Base-by-base conservation (phyloP, 2,329 filamentous ascomycete species). In the Eutypa lata region DNA sequence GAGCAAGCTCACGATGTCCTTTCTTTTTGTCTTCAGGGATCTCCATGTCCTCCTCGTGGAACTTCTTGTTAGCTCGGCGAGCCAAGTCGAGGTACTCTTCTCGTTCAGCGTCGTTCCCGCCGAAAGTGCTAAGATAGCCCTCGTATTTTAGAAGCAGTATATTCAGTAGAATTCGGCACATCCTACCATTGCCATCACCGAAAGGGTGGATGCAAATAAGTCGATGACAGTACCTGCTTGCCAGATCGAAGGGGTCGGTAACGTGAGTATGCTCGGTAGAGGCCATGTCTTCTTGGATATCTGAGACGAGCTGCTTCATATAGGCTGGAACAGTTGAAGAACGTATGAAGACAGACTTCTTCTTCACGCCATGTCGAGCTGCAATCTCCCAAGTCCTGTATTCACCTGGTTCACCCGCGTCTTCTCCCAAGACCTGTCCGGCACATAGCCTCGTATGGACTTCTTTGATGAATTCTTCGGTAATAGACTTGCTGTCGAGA, bases 171-270 rank as follows among this genome's bases (percentile, higher is more conserved):
- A 75, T 60, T 0, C 70, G 63, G 37, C 69, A 72, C 55, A 67
- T 63, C 2, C 71, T 54, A 0, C 71, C 71, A 26, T 75, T 76
- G 0, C 71, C 71, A 24, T 74, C 71, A 11, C 62, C 60, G 22
- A 75, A 75, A 0, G 70, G 73, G 10, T 75, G 70, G 2, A 74
- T 73, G 7, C 62, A 61, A 11, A 73, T 65, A 28, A 74, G 69
- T 2, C 57, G 46, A 14, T 71, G 58, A 24, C 59, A 65, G 28
- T 66, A 65, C 24, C 62, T 61, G 14, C 61, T 61, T 16, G 64
- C 64, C 1, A 71, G 49, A 0, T 56, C 57, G 13, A 62, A 53
- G 0, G 68, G 59, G 24, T 67, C 59, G 1, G 67, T 46, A 2
- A 47, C 13, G 3, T 38, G 37, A 3, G 2, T 11, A 3, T 44